Conservation (phyloP, 768 basidiomycete species). For the Leccinellum luteum region DNA sequence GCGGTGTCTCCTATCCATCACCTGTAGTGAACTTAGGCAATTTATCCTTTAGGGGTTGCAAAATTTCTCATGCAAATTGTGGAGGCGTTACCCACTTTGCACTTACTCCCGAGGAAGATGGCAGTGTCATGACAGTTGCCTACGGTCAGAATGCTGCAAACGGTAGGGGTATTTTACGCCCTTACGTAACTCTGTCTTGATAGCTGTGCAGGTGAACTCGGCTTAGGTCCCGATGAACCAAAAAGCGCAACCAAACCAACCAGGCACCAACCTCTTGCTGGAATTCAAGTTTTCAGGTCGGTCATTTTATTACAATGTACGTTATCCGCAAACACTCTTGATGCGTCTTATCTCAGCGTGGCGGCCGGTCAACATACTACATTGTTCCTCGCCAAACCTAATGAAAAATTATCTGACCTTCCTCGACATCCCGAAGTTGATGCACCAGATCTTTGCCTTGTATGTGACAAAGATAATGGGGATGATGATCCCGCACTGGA, state of each 20-base stretch:
- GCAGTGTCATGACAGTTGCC: constrained; percentile 75
- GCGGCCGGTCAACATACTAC: constrained; percentile 87
- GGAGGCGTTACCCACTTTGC: constrained; percentile 93
- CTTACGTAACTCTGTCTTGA: neutral
- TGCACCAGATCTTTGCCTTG: constrained; percentile 65
- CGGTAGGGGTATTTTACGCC: constrained; percentile 37
- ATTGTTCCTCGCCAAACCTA: constrained; percentile 75
- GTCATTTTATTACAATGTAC: constrained; percentile 39
- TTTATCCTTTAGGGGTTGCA: constrained; percentile 56
- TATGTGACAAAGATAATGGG: constrained; percentile 68
- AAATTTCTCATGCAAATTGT: constrained; percentile 61
- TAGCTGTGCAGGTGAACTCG: constrained; percentile 63
- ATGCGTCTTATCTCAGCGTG: constrained; percentile 45
- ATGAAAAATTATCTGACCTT: constrained; percentile 71
- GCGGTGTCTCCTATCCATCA: constrained; percentile 16
- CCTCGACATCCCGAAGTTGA: constrained; percentile 80
- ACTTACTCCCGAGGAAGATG: constrained; percentile 72
- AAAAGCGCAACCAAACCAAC: constrained; percentile 88
- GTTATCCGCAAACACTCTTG: neutral
- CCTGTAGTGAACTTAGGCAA: neutral
- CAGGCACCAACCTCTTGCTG: constrained; percentile 64
- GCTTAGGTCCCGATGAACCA: constrained; percentile 72
- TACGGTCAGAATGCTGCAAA: constrained; percentile 89
- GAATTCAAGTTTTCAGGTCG: constrained; percentile 69
- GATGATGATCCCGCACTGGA: constrained; percentile 76